Percentiles rank a stretch among this genome's conserved stretches.
These are phyloP conservation scores for Nyctanthes arbortristis DNA, from an alignment of 257 asterid species.

Conservation along the genomic window DNA sequence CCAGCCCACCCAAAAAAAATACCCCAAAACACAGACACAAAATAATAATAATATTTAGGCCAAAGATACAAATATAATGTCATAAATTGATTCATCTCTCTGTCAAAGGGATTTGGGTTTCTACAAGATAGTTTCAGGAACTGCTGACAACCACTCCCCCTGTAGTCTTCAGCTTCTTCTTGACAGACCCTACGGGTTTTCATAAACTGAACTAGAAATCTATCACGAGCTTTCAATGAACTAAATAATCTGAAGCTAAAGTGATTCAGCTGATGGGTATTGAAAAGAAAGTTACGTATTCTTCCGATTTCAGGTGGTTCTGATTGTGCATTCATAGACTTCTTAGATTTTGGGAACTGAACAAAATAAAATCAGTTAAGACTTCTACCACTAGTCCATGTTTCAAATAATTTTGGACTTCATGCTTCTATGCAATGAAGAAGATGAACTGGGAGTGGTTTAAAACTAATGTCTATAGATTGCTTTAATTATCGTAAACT, in stretches of 20 bases:
- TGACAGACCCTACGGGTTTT: neutral
- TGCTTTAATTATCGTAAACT: neutral
- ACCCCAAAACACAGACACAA: too few relatives aligned
- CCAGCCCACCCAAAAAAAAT: neutral
- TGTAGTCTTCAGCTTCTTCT: neutral
- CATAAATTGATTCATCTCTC: neutral
- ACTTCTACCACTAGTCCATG: too few relatives aligned
- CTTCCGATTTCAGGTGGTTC: too few relatives aligned
- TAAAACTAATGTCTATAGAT: neutral
- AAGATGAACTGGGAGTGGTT: too few relatives aligned
- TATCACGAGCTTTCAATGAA: neutral
- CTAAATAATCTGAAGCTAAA: neutral
- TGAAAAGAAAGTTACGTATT: too few relatives aligned
- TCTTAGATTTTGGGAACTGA: too few relatives aligned
- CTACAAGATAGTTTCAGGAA: too few relatives aligned
- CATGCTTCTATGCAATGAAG: too few relatives aligned
- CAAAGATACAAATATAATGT: neutral
- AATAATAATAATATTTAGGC: neutral
- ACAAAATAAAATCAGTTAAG: too few relatives aligned
- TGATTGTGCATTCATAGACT: too few relatives aligned
- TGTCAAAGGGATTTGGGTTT: neutral
- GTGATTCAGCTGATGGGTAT: too few relatives aligned
- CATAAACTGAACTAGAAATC: neutral
- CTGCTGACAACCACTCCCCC: neutral
- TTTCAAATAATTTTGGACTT: too few relatives aligned